Base-by-base conservation (phyloP, 2,329 filamentous ascomycete species). In the Trichoderma aggressivum region DNA sequence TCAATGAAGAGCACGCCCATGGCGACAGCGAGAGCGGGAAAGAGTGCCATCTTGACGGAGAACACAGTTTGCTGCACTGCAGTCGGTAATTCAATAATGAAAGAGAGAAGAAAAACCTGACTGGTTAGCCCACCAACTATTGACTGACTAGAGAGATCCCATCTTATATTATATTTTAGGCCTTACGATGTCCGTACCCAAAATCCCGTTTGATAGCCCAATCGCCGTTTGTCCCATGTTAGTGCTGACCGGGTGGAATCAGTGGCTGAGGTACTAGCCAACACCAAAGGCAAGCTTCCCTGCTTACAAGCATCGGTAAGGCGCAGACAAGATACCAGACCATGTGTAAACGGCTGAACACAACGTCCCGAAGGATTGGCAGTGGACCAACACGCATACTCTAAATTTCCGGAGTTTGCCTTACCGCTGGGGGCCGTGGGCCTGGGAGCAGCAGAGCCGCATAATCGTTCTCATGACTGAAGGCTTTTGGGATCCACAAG, bases 1-100 rank as follows among this genome's bases (percentile, higher is more conserved):
- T 75, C 74, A 3, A 78, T 63, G 76, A 78, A 78, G 67, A 78
- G 64, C 53, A 76, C 72, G 60, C 73, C 77, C 12, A 78, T 56
- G 59, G 76, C 73, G 61, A 72, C 39, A 39, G 74, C 75, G n/a
- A 78, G 70, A 6, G 61, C 28, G 12, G 70, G 50, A 62, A 32
- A 63, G 16, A 59, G 3, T 16, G 47, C 26, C 72, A 73, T 73
- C 24, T 60, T 65, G 56, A 58, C 18, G n/a, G 18, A 55, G 11
- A 47, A 24, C 26, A 26, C 26, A 32, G n/a, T 50, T 58, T 47
- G 18, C 53, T 59, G 47, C 26, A 59, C 55, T 6, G 12, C 21
- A n/a, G 36, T 55, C n/a, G 36, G 36, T 26, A 12, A 59, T 47
- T 50, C 34, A n/a, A 16, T 39, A 24, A 24, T 34, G 55, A n/a